A percentile compares a stretch with the other conserved stretches of the same genome.
These are phyloP conservation scores for Pythium plurisporium DNA, from an alignment of 352 stramenopile species.

Conservation along the genomic window DNA sequence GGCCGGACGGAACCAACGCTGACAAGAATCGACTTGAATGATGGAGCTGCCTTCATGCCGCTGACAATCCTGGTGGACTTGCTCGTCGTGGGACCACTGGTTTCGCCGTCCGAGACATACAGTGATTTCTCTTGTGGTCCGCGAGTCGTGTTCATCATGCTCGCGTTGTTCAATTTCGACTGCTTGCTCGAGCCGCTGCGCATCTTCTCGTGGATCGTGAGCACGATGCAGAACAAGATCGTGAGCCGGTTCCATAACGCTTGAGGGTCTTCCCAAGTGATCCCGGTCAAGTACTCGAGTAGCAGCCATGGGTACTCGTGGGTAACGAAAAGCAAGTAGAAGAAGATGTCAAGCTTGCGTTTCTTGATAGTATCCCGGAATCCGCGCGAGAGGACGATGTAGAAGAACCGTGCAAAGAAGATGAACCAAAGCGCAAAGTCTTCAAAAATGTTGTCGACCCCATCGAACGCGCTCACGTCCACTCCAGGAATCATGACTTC, in stretches of 20 bases:
- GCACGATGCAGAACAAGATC: slow-evolving; percentile 14
- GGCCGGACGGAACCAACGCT: not conserved
- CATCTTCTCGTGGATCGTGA: slow-evolving; percentile 12
- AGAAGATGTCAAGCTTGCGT: slow-evolving; percentile 18
- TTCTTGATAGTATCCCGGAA: not conserved
- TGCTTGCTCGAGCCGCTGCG: not conserved
- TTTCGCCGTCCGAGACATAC: slow-evolving; percentile 5
- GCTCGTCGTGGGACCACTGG: not conserved
- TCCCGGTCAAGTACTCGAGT: not conserved
- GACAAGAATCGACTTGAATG: slow-evolving; percentile 3
- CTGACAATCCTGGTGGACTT: not conserved
- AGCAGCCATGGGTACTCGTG: slow-evolving; percentile 40
- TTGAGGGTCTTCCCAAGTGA: slow-evolving; percentile 9
- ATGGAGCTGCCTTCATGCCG: not conserved
- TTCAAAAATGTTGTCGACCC: slow-evolving; percentile 6
- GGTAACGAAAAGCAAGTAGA: slow-evolving; percentile 28
- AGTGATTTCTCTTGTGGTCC: slow-evolving; percentile 11
- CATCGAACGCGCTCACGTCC: not conserved
- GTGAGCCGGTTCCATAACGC: slow-evolving; percentile 18
- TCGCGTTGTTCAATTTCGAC: slow-evolving; percentile 4
- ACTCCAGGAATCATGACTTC: not conserved
- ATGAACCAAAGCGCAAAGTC: slow-evolving; percentile 14
- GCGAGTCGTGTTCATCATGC: slow-evolving; percentile 7
- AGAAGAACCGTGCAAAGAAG: slow-evolving; percentile 20
- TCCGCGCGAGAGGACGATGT: slow-evolving; percentile 10